These are phyloP conservation scores for Cyamopsis tetragonoloba DNA, from an alignment of 306 rosid species.

Conservation along the genomic window DNA sequence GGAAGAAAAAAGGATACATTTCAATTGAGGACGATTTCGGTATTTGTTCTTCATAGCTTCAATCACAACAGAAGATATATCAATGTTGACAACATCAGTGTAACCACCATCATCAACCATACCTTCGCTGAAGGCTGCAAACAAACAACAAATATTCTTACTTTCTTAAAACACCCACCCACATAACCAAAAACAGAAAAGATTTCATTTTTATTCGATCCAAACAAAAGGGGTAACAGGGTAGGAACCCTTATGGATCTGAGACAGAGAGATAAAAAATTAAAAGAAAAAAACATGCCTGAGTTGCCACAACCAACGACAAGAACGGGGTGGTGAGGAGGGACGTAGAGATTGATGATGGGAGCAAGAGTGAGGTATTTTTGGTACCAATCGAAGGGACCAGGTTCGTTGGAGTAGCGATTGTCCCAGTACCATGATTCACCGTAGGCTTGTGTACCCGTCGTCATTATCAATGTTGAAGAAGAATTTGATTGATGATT, in stretches of 20 bases:
- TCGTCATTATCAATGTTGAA: no score
- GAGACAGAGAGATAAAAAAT: neutral
- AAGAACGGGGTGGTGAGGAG: conserved; percentile 41
- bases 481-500: no score
- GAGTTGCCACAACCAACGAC: conserved; percentile 87
- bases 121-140: conserved; percentile 68
- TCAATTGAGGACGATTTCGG: conserved; percentile 46
- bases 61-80: conserved; percentile 70
- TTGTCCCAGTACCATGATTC: conserved; percentile 88
- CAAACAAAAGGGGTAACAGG: neutral
- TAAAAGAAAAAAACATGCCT: conserved; percentile 26
- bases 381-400: conserved; percentile 88
- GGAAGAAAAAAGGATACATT: conserved; percentile 42
- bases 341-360: conserved; percentile 54
- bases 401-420: conserved; percentile 69
- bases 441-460: conserved; percentile 70
- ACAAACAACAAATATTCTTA: neutral
- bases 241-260: no score
- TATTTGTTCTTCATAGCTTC: conserved; percentile 70
- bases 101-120: conserved; percentile 86
- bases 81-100: conserved; percentile 64
- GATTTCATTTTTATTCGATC: neutral
- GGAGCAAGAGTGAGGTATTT: conserved; percentile 70
- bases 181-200: neutral
- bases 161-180: neutral